These are phyloP conservation scores for Taphrina communis DNA, from an alignment of 1,139 yeast genomes.

Conservation along the genomic window DNA sequence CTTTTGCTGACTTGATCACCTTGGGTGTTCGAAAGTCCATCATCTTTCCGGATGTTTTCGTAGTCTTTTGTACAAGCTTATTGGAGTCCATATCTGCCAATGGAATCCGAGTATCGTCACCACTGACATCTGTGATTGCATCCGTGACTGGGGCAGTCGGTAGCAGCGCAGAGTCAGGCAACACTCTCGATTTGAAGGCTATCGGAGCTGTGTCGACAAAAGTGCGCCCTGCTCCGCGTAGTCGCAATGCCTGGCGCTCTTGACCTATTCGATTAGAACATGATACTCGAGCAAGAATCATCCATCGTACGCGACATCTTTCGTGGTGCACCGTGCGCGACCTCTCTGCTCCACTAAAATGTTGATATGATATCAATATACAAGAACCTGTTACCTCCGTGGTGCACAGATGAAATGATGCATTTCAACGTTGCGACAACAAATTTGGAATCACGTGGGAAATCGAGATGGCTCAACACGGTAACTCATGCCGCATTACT, in stretches of 20 bases:
- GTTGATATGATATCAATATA: no score
- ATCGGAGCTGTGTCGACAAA: conserved; percentile 14
- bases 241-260: conserved; percentile 16
- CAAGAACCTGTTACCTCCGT: no score
- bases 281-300: neutral
- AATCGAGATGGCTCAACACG: no score
- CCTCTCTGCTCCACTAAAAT: no score
- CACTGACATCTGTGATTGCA: neutral
- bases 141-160: neutral
- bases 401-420: neutral
- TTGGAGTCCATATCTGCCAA: conserved; percentile 12
- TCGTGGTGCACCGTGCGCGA: no score
- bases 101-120: neutral
- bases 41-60: neutral
- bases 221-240: conserved; percentile 32
- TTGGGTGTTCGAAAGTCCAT: conserved; percentile 35
- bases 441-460: neutral
- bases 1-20: neutral
- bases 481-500: no score
- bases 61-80: neutral
- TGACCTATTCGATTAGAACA: conserved; percentile 10
- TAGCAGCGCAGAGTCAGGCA: neutral
- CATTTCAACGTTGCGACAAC: conserved; percentile 5
- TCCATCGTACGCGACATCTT: conserved; percentile 1
- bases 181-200: conserved; percentile 10